Percentiles rank a stretch among this genome's conserved stretches.
Conservation (phyloP, 805 yeast species). For the Cyberlindnera xylosilytica region DNA sequence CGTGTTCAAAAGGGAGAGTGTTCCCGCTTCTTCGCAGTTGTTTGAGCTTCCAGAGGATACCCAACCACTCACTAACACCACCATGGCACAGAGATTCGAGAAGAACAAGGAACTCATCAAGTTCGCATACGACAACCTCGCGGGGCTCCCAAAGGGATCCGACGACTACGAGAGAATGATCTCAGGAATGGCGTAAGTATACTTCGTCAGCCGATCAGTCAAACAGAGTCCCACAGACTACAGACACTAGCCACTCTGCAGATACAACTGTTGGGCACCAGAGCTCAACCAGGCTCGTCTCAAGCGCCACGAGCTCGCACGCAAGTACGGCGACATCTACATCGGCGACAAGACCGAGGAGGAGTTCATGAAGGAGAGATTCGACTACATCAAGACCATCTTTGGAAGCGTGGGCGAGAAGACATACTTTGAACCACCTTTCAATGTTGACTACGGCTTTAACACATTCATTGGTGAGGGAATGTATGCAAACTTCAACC, state of each 20-base stretch:
- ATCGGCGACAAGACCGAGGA: slow-evolving; percentile 29
- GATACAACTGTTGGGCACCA: slow-evolving; percentile 36
- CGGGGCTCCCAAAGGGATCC: slow-evolving; percentile 20
- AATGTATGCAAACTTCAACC: slow-evolving; percentile 59
- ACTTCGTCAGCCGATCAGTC: no score
- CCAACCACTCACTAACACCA: not conserved
- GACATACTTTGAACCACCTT: slow-evolving; percentile 53
- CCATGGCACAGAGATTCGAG: slow-evolving; percentile 28
- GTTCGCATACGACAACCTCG: slow-evolving; percentile 23
- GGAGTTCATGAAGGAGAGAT: slow-evolving; percentile 34
- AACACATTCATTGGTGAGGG: slow-evolving; percentile 55
- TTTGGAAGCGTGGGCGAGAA: slow-evolving; percentile 43
- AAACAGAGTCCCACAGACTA: no score
- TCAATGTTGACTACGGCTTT: slow-evolving; percentile 63
- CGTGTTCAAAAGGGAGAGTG: no score
- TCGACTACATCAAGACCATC: slow-evolving; percentile 34
- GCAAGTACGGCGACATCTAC: slow-evolving; percentile 26
- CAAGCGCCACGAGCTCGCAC: slow-evolving; percentile 27
- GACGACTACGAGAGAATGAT: slow-evolving; percentile 56
- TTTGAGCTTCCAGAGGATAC: no score
- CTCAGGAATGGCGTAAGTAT: slow-evolving; percentile 42
- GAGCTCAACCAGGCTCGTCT: slow-evolving; percentile 28
- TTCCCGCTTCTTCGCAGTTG: no score
- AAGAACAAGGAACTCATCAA: slow-evolving; percentile 24
- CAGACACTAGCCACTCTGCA: slow-evolving; percentile 26